phyloP scores from a whole-genome alignment of 2,329 filamentous ascomycete species.

The Chaetomium globosum region DNA sequence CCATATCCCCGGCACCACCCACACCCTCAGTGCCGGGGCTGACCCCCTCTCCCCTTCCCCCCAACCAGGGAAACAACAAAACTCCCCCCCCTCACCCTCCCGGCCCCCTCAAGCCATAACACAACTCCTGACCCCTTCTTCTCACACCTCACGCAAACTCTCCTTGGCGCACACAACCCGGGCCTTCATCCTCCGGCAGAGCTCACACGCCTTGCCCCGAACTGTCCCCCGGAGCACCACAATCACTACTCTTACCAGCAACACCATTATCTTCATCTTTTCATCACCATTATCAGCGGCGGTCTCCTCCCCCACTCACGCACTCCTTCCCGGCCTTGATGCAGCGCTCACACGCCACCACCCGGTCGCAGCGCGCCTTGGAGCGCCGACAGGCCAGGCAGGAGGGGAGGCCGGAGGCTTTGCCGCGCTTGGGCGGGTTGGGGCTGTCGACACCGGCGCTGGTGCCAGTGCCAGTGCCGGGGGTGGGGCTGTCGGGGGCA shows the following conservation, averaged over 20 bases:
- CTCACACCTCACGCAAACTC: slow-evolving; percentile 16
- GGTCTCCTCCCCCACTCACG: too few species aligned
- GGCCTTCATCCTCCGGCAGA: slow-evolving; percentile 18
- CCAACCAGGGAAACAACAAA: background rate
- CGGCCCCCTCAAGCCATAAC: background rate
- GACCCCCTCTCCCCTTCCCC: too few species aligned
- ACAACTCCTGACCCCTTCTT: slow-evolving; percentile 13
- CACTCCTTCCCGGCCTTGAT: slow-evolving; percentile 11
- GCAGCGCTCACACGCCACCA: slow-evolving; percentile 17
- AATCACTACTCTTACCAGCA: too few species aligned
- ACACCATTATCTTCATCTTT: too few species aligned
- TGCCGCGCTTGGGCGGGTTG: background rate
- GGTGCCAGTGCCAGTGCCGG: background rate
- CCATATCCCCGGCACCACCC: too few species aligned
- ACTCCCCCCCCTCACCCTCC: background rate
- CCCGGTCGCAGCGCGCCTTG: slow-evolving; percentile 19
- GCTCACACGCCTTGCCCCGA: slow-evolving; percentile 16
- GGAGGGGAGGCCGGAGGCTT: slow-evolving; percentile 3
- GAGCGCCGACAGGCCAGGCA: slow-evolving; percentile 18
- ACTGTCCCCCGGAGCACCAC: background rate
- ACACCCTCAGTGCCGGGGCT: too few species aligned
- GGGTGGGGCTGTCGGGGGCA: background rate
- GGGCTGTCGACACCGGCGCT: background rate
- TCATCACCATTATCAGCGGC: background rate
- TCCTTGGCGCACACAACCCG: slow-evolving; percentile 11